phyloP scores from a whole-genome alignment of 1,284 basidiomycete genomes.

The Irpex lacteus region DNA sequence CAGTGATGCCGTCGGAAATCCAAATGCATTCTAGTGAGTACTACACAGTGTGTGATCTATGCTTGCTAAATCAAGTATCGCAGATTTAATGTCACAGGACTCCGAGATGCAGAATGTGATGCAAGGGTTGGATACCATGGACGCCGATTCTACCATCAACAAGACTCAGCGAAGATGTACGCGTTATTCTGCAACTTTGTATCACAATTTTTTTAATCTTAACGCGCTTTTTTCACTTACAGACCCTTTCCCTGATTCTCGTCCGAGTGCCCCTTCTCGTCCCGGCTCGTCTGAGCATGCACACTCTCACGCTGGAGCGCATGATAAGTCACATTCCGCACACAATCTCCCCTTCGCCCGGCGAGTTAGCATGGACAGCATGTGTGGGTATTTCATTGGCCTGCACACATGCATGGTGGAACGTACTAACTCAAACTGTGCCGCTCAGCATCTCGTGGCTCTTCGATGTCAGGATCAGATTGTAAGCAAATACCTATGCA shows the following conservation, averaged over 20 bases:
- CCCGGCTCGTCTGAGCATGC: slow-evolving; percentile 11
- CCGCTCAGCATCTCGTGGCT: slow-evolving; percentile 25
- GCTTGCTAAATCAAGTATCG: slow-evolving; percentile 2
- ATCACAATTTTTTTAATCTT: neutral
- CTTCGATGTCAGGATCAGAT: slow-evolving; percentile 21
- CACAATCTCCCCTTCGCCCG: slow-evolving; percentile 22
- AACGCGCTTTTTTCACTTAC: neutral
- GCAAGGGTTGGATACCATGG: slow-evolving; percentile 47
- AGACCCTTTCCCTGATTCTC: slow-evolving; percentile 25
- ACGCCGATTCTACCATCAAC: slow-evolving; percentile 29
- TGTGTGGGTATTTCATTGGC: slow-evolving; percentile 19
- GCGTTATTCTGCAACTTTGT: slow-evolving; percentile 1
- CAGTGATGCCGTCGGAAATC: slow-evolving; percentile 56
- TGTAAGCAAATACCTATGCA: slow-evolving; percentile 16
- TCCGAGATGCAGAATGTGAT: slow-evolving; percentile 74
- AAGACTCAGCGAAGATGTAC: slow-evolving; percentile 18
- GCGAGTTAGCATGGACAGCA: slow-evolving; percentile 24
- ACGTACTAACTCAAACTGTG: neutral
- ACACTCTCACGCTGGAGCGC: slow-evolving; percentile 24
- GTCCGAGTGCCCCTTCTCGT: slow-evolving; percentile 3
- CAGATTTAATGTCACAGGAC: slow-evolving; percentile 69
- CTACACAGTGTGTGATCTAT: neutral
- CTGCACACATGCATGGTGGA: neutral
- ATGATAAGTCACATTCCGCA: slow-evolving; percentile 26
- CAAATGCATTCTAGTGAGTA: slow-evolving; percentile 58